phyloP scores from a whole-genome alignment of 2,329 filamentous ascomycete genomes.

The Hymenoscyphus scutula region DNA sequence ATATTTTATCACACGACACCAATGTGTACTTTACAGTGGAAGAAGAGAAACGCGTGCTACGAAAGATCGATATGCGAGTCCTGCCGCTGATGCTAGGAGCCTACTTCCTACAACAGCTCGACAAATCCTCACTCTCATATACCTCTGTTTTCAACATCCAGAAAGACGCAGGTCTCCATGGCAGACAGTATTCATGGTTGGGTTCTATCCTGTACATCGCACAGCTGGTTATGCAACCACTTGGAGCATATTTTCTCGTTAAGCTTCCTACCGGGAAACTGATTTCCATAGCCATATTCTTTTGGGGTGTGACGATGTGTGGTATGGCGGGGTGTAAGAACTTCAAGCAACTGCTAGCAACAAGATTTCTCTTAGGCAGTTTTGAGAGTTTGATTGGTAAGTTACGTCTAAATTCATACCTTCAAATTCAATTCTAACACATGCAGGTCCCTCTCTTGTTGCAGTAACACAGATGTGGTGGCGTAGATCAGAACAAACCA shows the following conservation, averaged over 20 bases:
- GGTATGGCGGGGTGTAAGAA: slow-evolving; percentile 33
- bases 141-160: slow-evolving; percentile 49
- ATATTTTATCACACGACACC: slow-evolving; percentile 16
- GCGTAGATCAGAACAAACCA: slow-evolving; percentile 55
- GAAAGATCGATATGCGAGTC: slow-evolving; percentile 46
- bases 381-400: slow-evolving; percentile 19
- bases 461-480: slow-evolving; percentile 63
- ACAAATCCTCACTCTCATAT: slow-evolving; percentile 36
- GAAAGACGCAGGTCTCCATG: slow-evolving; percentile 45
- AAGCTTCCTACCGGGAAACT: slow-evolving; percentile 55
- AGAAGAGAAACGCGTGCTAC: slow-evolving; percentile 21
- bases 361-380: slow-evolving; percentile 41
- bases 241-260: slow-evolving; percentile 50
- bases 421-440: neutral
- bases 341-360: slow-evolving; percentile 37
- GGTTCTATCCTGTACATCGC: slow-evolving; percentile 59
- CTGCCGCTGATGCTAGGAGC: slow-evolving; percentile 50
- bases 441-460: slow-evolving; percentile 48
- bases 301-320: slow-evolving; percentile 50
- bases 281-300: slow-evolving; percentile 47
- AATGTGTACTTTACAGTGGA: slow-evolving; percentile 21
- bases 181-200: slow-evolving; percentile 55
- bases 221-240: slow-evolving; percentile 55
- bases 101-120: slow-evolving; percentile 57
- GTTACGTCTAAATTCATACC: neutral